These are phyloP conservation scores for Avicennia marina DNA, from an alignment of 257 asterid genomes.

Conservation along the genomic window DNA sequence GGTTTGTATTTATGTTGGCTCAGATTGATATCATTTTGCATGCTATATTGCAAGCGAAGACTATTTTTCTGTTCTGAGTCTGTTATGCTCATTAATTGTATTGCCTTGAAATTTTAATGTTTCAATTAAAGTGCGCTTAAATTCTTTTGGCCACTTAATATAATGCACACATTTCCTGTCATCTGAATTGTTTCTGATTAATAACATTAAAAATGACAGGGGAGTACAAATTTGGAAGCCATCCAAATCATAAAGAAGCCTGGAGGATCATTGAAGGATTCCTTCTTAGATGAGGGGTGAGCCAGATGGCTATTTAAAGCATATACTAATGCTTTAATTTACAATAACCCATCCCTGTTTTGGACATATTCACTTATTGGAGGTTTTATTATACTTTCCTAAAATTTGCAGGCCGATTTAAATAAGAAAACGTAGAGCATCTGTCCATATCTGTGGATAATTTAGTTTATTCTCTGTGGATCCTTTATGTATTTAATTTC, in stretches of 20 bases:
- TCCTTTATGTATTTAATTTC: no score
- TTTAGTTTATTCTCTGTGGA: no score
- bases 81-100: not conserved
- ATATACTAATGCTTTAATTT: no score
- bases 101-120: not conserved
- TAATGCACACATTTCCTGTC: not conserved
- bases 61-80: not conserved
- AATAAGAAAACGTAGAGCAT: no score
- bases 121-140: no score
- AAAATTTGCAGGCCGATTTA: no score
- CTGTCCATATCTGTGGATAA: no score
- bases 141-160: no score
- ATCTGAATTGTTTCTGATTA: not conserved
- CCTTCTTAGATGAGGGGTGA: conserved; percentile 72
- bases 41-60: no score
- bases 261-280: conserved; percentile 67
- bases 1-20: not conserved
- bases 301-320: not conserved
- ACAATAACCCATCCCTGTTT: no score
- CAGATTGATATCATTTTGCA: not conserved
- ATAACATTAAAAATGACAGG: conserved; percentile 36
- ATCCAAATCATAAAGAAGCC: conserved; percentile 75
- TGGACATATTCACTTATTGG: no score
- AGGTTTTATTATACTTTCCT: no score
- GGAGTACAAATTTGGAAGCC: conserved; percentile 70